Conservation (phyloP, 257 asterid genomes). For the Solanum ossicruentum region DNA sequence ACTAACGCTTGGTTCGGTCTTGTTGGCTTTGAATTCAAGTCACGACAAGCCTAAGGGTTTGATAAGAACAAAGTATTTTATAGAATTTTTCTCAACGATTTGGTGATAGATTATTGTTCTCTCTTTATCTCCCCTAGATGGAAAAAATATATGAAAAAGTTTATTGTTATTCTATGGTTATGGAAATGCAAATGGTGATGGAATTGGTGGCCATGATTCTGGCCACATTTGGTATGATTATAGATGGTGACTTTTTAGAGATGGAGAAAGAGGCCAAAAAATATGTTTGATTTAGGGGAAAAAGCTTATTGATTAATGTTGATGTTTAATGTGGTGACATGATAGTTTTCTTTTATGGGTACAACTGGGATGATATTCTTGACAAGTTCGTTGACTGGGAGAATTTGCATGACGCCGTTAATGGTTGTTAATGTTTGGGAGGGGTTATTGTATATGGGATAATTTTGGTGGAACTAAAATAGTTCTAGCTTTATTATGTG, state of each 20-base stretch:
- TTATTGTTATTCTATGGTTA: slow-evolving; percentile 51
- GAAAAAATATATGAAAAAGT: slow-evolving; percentile 35
- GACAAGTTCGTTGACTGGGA: slow-evolving; percentile 56
- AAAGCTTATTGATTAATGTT: slow-evolving; percentile 30
- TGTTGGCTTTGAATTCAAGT: slow-evolving; percentile 30
- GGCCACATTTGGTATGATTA: slow-evolving; percentile 35
- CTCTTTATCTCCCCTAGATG: slow-evolving; percentile 52
- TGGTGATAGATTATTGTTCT: slow-evolving; percentile 48
- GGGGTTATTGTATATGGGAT: slow-evolving; percentile 58
- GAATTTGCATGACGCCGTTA: slow-evolving; percentile 63
- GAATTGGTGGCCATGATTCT: slow-evolving; percentile 34
- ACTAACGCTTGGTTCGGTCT: slow-evolving; percentile 22
- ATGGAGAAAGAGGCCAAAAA: slow-evolving; percentile 7
- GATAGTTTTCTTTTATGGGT: slow-evolving; percentile 64
- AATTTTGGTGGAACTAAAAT: slow-evolving; percentile 39
- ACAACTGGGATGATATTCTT: slow-evolving; percentile 64
- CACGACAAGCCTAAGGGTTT: slow-evolving; percentile 23
- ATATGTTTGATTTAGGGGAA: slow-evolving; percentile 12
- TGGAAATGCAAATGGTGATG: slow-evolving; percentile 65
- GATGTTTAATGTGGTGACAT: slow-evolving; percentile 15
- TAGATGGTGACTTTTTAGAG: slow-evolving; percentile 15
- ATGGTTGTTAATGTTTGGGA: slow-evolving; percentile 33
- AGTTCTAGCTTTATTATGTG: slow-evolving; percentile 38
- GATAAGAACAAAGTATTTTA: slow-evolving; percentile 12
- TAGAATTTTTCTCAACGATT: slow-evolving; percentile 37